These are phyloP conservation scores for Didymella pomorum DNA, from an alignment of 2,329 filamentous ascomycete genomes.

Conservation along the genomic window DNA sequence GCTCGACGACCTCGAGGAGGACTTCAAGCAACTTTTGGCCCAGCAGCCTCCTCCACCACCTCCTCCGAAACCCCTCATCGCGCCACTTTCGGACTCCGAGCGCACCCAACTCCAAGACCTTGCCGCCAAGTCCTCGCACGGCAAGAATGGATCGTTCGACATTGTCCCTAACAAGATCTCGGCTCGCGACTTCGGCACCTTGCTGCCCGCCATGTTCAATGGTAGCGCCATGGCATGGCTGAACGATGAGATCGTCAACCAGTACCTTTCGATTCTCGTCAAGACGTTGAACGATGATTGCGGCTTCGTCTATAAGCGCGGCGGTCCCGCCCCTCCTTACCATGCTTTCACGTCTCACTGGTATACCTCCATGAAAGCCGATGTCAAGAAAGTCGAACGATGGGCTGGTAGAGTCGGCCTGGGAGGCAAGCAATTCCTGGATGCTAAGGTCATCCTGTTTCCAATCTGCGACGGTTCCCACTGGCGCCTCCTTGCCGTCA, in stretches of 20 bases:
- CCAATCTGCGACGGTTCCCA: constrained; percentile 71
- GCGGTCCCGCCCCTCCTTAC: constrained; percentile 66
- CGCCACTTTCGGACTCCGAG: constrained; percentile 30
- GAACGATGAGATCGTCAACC: constrained; percentile 79
- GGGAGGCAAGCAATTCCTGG: constrained; percentile 63
- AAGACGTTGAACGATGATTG: constrained; percentile 64
- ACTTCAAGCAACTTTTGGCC: constrained; percentile 25
- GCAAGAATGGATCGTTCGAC: constrained; percentile 20
- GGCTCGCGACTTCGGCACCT: constrained; percentile 68
- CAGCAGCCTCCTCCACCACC: constrained; percentile 19
- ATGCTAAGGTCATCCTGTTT: constrained; percentile 72
- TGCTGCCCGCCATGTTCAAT: constrained; percentile 53
- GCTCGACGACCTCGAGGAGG: constrained; percentile 27
- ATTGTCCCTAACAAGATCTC: constrained; percentile 53
- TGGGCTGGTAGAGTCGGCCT: constrained; percentile 56
- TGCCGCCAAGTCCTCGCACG: constrained; percentile 26
- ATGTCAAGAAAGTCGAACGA: constrained; percentile 48
- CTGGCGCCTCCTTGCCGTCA: constrained; percentile 76
- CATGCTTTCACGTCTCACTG: constrained; percentile 72
- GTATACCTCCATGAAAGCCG: constrained; percentile 61
- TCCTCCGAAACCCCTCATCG: constrained; percentile 28
- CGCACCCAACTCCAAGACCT: constrained; percentile 22
- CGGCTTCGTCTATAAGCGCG: constrained; percentile 63
- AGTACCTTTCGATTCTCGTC: constrained; percentile 68
- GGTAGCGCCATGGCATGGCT: constrained; percentile 68